These are phyloP conservation scores for Hirschfeldia incana DNA, from an alignment of 345 rosid species.

Conservation along the genomic window DNA sequence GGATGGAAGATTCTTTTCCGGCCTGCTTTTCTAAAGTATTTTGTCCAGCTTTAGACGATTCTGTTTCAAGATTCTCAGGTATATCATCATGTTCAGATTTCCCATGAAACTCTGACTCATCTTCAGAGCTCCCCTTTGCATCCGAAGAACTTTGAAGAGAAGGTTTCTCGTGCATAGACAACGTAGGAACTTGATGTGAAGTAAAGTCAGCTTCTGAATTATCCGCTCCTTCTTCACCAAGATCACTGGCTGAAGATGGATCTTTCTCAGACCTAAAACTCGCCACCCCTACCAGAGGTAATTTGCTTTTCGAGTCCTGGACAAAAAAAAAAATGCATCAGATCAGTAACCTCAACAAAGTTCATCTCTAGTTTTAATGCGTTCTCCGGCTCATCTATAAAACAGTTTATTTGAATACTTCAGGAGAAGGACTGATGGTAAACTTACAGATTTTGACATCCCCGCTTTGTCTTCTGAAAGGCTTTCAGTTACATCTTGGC, in stretches of 20 bases:
- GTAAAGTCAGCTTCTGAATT: conserved; percentile 58
- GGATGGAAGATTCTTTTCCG: conserved; percentile 49
- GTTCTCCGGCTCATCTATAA: conserved; percentile 13
- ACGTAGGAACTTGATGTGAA: conserved; percentile 84
- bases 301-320: conserved; percentile 40
- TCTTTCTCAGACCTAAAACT: conserved; percentile 50
- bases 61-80: conserved; percentile 47
- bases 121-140: conserved; percentile 42
- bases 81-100: conserved; percentile 49
- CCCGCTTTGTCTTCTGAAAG: conserved; percentile 52
- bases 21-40: conserved; percentile 47
- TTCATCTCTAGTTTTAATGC: background rate
- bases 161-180: conserved; percentile 60
- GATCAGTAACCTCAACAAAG: conserved; percentile 18
- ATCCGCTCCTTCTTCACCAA: conserved; percentile 50
- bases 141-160: conserved; percentile 47
- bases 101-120: conserved; percentile 44
- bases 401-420: background rate
- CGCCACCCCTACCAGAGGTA: conserved; percentile 41
- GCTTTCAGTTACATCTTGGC: conserved; percentile 49
- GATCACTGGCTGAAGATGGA: conserved; percentile 46
- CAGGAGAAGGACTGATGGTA: conserved; percentile 19
- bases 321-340: background rate
- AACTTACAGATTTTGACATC: conserved; percentile 54
- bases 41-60: conserved; percentile 50